Conservation (phyloP, 352 stramenopile genomes). For the Phytopythium boreale region DNA sequence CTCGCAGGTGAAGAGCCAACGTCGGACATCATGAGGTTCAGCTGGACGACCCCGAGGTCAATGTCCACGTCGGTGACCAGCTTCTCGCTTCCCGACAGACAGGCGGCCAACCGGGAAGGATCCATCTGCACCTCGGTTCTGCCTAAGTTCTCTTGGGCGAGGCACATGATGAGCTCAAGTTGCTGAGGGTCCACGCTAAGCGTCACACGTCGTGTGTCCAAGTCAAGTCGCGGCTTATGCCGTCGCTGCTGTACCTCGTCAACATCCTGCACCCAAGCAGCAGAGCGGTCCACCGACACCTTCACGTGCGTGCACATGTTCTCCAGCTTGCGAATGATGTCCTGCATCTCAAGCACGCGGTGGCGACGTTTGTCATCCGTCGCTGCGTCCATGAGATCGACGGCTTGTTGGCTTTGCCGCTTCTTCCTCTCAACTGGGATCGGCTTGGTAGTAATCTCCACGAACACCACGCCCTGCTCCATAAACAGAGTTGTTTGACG, state of each 20-base stretch:
- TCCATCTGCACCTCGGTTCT: conserved; percentile 14
- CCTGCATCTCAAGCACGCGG: conserved; percentile 34
- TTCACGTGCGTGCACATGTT: conserved; percentile 43
- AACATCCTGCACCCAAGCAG: conserved; percentile 29
- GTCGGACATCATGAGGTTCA: conserved; percentile 30
- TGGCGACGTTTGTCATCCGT: not conserved
- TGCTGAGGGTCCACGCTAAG: conserved; percentile 48
- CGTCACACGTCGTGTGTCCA: not conserved
- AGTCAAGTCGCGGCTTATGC: not conserved
- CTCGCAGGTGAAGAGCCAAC: conserved; percentile 7
- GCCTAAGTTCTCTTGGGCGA: conserved; percentile 62
- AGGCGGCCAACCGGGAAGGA: not conserved
- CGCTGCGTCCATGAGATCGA: not conserved
- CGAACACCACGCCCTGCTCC: conserved; percentile 3
- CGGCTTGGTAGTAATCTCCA: conserved; percentile 6
- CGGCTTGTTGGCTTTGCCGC: not conserved
- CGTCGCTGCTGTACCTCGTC: not conserved
- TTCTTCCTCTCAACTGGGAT: not conserved
- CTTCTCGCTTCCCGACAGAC: conserved; percentile 32
- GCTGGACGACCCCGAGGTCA: conserved; percentile 34
- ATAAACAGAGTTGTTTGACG: not conserved
- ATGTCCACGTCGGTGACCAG: conserved; percentile 41
- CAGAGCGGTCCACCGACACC: conserved; percentile 25
- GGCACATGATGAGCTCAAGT: conserved; percentile 54
- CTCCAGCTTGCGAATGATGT: conserved; percentile 49